Base-by-base conservation (phyloP, 305 asterid genomes). In the Solanum chacoense region DNA sequence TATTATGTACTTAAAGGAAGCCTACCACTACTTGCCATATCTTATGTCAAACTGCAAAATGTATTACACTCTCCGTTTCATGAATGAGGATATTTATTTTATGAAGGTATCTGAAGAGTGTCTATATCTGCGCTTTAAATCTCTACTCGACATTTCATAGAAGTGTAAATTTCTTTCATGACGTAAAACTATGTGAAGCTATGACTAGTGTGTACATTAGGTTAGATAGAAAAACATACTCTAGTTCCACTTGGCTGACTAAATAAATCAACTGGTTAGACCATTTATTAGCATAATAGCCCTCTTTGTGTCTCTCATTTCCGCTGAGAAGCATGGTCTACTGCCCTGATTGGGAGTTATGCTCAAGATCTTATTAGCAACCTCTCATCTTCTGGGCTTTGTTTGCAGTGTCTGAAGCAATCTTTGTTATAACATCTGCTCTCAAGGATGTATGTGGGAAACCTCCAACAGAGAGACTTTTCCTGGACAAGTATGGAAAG, bases 401-500 rank as follows among this genome's bases (percentile, higher is more conserved):
- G 11, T 89, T 59, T 84, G 59, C 69, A 96, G 98, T 96, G 93
- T 87, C 98, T 7, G 99, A 97, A 90, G 98, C 97, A 88, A 93
- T 97, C 91, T 95, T 93, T 83, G 98, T 96, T 69, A 91, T 96
- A 88, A 96, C 98, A 91, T 92, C 99, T 16, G 98, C 98, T 79
- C 89, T 96, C 88, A 97, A 97, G 95, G 98, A 97, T 85, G 97
- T 95, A 22, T 95, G 99, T 90, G 99, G 97, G 80, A 96, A 97
- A 90, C 92, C 95, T 90, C 98, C 98, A 28, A 94, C 96, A 1
- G 98, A 97, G 90, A 97, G 98, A 79, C 95, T 95, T 89, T 97
- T 97, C 89, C 97, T 96, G 28, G 99, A 97, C 92, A 96, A 96
- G 90, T 97, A 97, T 88, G 99, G 99, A 84, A 97, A 94, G 92